Percentiles rank a stretch among this genome's conserved stretches.
Evolutionary conservation across 495 filamentous ascomycete genomes (phyloP).

Genomic region (Tuber microsphaerosporum): DNA sequence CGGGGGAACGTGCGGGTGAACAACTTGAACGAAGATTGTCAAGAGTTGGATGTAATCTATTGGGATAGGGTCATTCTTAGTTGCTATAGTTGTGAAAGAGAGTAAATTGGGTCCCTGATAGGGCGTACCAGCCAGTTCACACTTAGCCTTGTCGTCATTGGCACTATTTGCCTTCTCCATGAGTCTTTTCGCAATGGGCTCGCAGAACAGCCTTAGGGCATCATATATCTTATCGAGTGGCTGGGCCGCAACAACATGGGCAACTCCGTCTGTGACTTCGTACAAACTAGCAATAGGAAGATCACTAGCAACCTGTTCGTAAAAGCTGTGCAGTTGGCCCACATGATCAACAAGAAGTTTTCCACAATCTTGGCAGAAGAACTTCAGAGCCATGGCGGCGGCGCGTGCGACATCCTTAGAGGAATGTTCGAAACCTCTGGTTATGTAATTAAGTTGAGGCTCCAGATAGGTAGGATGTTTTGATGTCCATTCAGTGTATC

Average conservation of each 20-base stretch:
- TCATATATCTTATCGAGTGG: constrained; percentile 69
- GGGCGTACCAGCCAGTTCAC: constrained; percentile 69
- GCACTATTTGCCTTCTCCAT: constrained; percentile 82
- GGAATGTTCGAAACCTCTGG: constrained; percentile 74
- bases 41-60: constrained; percentile 82
- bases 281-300: constrained; percentile 81
- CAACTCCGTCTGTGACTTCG: constrained; percentile 91
- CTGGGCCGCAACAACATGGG: constrained; percentile 80
- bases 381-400: constrained; percentile 88
- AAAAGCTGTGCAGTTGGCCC: constrained; percentile 79
- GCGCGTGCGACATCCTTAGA: constrained; percentile 85
- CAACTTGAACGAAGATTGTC: constrained; percentile 72
- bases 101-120: constrained; percentile 16
- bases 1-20: constrained; percentile 64
- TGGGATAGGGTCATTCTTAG: not conserved
- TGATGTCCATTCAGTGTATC: constrained; percentile 97
- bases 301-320: constrained; percentile 75
- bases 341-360: constrained; percentile 73
- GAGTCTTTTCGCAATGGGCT: constrained; percentile 77
- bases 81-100: not conserved
- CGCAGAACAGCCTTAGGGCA: constrained; percentile 84
- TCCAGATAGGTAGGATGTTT: constrained; percentile 86
- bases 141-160: constrained; percentile 67
- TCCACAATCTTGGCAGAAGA: constrained; percentile 91
- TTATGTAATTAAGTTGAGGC: constrained; percentile 87